A percentile compares a stretch with the other conserved stretches of the same genome.
Evolutionary conservation across 805 yeast species (phyloP).

Genomic region (Ogataea minuta): DNA sequence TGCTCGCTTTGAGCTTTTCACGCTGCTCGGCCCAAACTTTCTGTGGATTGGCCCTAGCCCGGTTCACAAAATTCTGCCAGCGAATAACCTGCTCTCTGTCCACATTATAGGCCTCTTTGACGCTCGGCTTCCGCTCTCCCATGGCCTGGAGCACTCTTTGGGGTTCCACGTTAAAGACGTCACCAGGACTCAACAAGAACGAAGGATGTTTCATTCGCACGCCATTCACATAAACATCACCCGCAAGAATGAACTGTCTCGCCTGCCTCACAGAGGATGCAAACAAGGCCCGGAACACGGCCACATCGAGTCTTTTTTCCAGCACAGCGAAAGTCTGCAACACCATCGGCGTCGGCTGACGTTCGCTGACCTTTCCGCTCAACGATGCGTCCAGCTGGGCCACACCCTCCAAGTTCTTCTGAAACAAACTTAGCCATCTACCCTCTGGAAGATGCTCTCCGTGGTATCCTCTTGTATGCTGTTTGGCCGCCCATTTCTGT

Average conservation of each 20-base stretch:
- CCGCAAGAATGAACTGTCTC: constrained; percentile 77
- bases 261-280: constrained; percentile 95
- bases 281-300: constrained; percentile 87
- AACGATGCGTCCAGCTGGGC: constrained; percentile 85
- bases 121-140: constrained; percentile 80
- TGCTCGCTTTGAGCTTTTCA: constrained; percentile 42
- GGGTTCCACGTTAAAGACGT: constrained; percentile 80
- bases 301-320: constrained; percentile 87
- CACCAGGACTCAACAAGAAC: constrained; percentile 77
- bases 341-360: constrained; percentile 66
- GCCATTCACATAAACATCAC: constrained; percentile 85
- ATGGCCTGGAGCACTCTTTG: constrained; percentile 80
- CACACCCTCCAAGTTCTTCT: constrained; percentile 73
- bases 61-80: constrained; percentile 72
- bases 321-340: constrained; percentile 85
- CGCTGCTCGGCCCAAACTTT: constrained; percentile 51
- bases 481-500: constrained; percentile 89
- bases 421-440: constrained; percentile 72
- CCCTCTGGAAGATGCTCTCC: constrained; percentile 90
- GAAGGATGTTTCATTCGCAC: constrained; percentile 74
- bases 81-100: constrained; percentile 69
- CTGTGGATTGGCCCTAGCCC: constrained; percentile 56
- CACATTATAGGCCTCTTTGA: constrained; percentile 61
- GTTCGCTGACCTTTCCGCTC: constrained; percentile 51
- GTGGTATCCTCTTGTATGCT: constrained; percentile 91